A percentile compares a stretch with the other conserved stretches of the same genome.
These are phyloP conservation scores for Candida golubevii DNA, from an alignment of 805 yeast species.

Conservation along the genomic window DNA sequence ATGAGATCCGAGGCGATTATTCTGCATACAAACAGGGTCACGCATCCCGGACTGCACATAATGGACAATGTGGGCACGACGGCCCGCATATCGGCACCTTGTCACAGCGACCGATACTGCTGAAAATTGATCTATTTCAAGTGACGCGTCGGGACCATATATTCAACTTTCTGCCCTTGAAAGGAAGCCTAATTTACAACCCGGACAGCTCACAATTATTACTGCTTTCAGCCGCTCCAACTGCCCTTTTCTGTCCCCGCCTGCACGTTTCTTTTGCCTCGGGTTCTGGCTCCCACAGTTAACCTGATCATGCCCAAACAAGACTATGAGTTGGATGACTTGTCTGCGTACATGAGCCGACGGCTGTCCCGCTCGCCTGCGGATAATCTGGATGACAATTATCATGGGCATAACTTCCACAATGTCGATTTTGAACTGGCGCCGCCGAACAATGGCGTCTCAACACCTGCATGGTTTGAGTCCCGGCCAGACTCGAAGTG, in stretches of 20 bases:
- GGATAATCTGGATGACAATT: not conserved
- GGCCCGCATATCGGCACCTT: not conserved
- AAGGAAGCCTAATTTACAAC: not conserved
- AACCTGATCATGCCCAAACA: not conserved
- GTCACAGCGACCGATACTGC: too few species aligned
- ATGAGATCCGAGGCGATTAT: too few species aligned
- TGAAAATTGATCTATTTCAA: not conserved
- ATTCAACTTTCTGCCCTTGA: not conserved
- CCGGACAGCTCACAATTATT: not conserved
- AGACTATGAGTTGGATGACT: conserved; percentile 2
- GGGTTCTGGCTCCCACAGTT: not conserved
- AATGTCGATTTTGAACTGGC: not conserved
- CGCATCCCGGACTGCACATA: not conserved
- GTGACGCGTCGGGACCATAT: not conserved
- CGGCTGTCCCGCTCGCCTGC: not conserved
- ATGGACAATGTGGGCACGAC: not conserved
- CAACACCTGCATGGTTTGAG: not conserved
- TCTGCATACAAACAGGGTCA: too few species aligned
- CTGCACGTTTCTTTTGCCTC: too few species aligned
- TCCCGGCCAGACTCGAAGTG: not conserved
- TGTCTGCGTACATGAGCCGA: not conserved
- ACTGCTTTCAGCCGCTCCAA: not conserved
- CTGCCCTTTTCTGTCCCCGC: not conserved
- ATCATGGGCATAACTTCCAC: not conserved
- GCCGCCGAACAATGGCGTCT: not conserved